These are phyloP conservation scores for Paraphaeosphaeria sporulosa DNA, from an alignment of 2,329 filamentous ascomycete genomes.

Conservation along the genomic window DNA sequence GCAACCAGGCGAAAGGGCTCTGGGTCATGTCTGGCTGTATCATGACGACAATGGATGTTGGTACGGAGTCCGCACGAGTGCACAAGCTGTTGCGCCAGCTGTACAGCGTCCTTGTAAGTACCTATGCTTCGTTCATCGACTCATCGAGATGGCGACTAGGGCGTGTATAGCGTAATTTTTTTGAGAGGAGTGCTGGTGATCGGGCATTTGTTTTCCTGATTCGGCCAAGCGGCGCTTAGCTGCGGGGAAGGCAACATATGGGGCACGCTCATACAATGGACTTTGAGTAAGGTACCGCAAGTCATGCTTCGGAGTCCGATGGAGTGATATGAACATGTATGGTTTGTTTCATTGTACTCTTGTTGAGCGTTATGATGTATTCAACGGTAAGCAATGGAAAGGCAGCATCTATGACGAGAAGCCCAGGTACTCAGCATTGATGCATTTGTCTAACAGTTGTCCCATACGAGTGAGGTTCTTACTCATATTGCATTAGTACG, in stretches of 20 bases:
- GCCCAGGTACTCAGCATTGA: neutral
- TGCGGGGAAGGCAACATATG: neutral
- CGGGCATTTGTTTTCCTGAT: constrained; percentile 15
- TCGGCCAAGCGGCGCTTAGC: constrained; percentile 15
- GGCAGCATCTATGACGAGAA: too few relatives aligned
- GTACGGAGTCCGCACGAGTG: neutral
- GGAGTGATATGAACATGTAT: neutral
- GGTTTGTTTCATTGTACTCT: neutral
- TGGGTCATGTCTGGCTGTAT: neutral
- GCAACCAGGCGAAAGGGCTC: neutral
- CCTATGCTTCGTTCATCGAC: neutral
- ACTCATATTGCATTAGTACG: neutral
- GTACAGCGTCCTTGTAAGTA: neutral
- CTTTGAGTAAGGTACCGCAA: neutral
- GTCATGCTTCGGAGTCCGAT: neutral
- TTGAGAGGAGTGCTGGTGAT: neutral
- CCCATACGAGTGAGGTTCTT: neutral
- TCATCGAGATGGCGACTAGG: constrained; percentile 5
- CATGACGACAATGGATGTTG: neutral
- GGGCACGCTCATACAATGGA: neutral
- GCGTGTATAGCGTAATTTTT: constrained; percentile 7
- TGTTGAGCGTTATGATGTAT: neutral
- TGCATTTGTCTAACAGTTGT: neutral
- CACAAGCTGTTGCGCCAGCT: neutral
- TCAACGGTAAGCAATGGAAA: neutral